Evolutionary conservation across 768 basidiomycete species (phyloP).

Genomic region (Cystobasidium tubakii): DNA sequence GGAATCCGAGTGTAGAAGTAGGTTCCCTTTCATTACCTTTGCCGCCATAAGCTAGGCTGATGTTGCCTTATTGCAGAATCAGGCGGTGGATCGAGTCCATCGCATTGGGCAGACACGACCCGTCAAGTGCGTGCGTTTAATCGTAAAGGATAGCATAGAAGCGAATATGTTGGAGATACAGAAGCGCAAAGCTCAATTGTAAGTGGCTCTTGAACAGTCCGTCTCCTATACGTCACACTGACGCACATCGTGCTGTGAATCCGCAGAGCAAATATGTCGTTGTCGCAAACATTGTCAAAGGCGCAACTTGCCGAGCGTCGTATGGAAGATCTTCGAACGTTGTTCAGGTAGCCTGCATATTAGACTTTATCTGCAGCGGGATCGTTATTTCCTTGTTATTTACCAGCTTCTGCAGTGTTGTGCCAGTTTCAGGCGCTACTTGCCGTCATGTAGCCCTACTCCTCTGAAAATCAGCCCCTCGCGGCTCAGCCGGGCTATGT

Average conservation of each 20-base stretch:
- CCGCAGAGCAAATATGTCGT: slow-evolving; percentile 61
- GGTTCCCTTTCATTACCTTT: no score
- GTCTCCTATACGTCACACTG: no score
- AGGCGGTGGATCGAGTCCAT: slow-evolving; percentile 88
- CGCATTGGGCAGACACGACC: slow-evolving; percentile 89
- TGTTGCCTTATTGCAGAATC: slow-evolving; percentile 63
- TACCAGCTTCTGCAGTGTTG: no score
- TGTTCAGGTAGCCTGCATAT: slow-evolving; percentile 26
- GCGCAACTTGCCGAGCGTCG: slow-evolving; percentile 78
- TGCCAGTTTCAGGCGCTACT: no score
- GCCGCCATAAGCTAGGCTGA: no score
- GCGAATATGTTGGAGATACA: slow-evolving; percentile 86
- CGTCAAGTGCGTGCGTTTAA: slow-evolving; percentile 83
- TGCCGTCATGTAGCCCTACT: no score
- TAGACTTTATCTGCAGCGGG: no score
- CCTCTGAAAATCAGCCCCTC: no score
- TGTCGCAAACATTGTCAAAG: slow-evolving; percentile 74
- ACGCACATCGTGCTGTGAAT: not conserved
- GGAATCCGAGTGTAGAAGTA: slow-evolving; percentile 41
- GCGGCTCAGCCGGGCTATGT: no score
- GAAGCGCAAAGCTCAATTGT: slow-evolving; percentile 80
- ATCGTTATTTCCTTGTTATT: no score
- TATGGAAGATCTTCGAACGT: slow-evolving; percentile 65
- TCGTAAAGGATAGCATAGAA: slow-evolving; percentile 92
- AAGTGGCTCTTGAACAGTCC: slow-evolving; percentile 53